Base-by-base conservation (phyloP, 352 stramenopile species). In the Elongisporangium anandrum region DNA sequence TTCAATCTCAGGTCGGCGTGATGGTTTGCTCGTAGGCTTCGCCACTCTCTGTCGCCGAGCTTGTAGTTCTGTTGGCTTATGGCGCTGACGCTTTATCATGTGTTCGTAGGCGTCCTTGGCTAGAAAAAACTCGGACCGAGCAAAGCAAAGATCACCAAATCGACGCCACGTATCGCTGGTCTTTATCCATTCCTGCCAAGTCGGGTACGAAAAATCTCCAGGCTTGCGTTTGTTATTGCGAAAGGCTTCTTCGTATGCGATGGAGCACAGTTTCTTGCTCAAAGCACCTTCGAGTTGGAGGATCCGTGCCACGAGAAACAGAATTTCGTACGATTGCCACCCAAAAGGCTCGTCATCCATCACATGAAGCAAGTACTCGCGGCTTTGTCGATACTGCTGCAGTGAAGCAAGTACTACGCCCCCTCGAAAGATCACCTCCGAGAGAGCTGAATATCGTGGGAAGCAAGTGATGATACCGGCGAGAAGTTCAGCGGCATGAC, bases 191-290 rank as follows among this genome's bases (percentile, higher is more conserved):
- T 85, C 70, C 21, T 80, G 66, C 79, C 77, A 89, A n/a, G 75
- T 79, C 34, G 57, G 29, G 20, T 75, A 74, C 5, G 56, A 45
- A 2, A 57, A 49, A 22, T 62, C 66, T 47, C 60, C 66, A 9
- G 66, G 65, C 7, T 73, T 61, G 9, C 61, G 49, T n/a, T 68
- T 76, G 49, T 68, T 72, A 17, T 70, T 84, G 26, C 77, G 79
- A 39, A 87, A 89, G 4, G 79, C 74, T 54, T 90, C 82, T 47
- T 92, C 82, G 54, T 85, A 92, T 9, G 82, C 82, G 23, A 90
- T 75, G 0, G 69, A 57, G 29, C 77, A 87, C 8, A 90, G 64
- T 29, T 65, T 64, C 29, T 75, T 75, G 6, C 57, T 52, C 6
- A 52, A 19, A 38, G 63, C 60, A 1, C 79, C 76, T 61, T 92